Evolutionary conservation across 352 stramenopile species (phyloP).

Genomic region (Globisporangium irregulare): DNA sequence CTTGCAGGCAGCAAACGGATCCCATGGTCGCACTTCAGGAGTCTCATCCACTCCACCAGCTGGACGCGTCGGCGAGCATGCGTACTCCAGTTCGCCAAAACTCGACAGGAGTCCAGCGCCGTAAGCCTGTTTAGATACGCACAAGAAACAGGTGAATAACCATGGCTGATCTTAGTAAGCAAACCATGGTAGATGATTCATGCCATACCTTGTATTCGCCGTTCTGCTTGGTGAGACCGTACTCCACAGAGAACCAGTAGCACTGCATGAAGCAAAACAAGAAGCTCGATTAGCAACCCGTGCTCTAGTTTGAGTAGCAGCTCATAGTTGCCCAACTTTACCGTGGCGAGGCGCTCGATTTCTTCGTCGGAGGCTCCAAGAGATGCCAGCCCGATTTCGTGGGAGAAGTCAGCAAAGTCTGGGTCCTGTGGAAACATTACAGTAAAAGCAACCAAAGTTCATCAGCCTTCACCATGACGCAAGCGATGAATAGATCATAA

Average conservation of each 20-base stretch:
- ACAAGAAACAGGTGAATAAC: not conserved
- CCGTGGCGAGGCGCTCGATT: conserved; percentile 90
- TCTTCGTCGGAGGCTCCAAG: conserved; percentile 96
- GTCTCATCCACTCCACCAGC: conserved; percentile 51
- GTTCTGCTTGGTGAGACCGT: conserved; percentile 93
- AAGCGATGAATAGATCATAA: not conserved
- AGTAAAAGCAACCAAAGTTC: not conserved
- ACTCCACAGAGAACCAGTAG: conserved; percentile 99
- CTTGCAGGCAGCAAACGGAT: conserved; percentile 90
- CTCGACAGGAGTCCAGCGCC: conserved; percentile 95
- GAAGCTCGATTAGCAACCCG: too few species aligned
- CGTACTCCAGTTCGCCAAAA: conserved; percentile 97
- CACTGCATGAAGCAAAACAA: conserved; percentile 37
- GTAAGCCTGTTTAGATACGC: conserved; percentile 71
- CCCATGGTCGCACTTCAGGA: conserved; percentile 92
- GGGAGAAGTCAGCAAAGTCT: conserved; percentile 97
- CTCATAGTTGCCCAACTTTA: conserved; percentile 17
- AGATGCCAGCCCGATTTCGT: conserved; percentile 96
- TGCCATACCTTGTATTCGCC: conserved; percentile 86
- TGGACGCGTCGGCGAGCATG: conserved; percentile 72
- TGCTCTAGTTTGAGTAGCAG: not conserved
- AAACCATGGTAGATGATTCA: not conserved
- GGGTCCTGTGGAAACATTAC: conserved; percentile 59
- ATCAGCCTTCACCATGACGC: not conserved
- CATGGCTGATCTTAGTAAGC: not conserved